A percentile compares a stretch with the other conserved stretches of the same genome.
Conservation (phyloP, 345 rosid species). For the Arabidopsis thaliana region DNA sequence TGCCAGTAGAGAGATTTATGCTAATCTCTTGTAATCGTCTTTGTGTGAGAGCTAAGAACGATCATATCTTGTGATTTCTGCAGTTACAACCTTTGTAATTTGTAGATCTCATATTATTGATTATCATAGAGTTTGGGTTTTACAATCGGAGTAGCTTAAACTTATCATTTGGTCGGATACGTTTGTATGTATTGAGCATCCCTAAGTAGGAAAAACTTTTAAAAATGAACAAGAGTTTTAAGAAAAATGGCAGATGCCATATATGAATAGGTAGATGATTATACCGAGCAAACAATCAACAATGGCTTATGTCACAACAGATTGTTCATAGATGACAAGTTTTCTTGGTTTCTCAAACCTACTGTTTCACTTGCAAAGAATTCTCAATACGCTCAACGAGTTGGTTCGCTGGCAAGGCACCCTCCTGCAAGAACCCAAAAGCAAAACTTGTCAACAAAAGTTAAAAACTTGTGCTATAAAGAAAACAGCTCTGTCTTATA, state of each 20-base stretch:
- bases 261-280: background rate
- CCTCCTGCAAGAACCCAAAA: constrained; percentile 59
- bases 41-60: no score
- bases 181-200: no score
- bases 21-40: no score
- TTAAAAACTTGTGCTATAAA: background rate
- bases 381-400: constrained; percentile 72
- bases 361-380: constrained; percentile 70
- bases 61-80: no score
- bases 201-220: no score
- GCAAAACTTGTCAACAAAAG: constrained; percentile 8
- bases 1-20: no score
- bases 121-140: no score
- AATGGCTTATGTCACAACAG: background rate
- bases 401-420: constrained; percentile 71
- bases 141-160: no score
- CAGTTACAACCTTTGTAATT: no score
- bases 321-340: constrained; percentile 10
- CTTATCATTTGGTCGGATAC: no score
- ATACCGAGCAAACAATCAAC: constrained; percentile 5
- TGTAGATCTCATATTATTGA: no score
- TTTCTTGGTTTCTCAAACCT: constrained; percentile 40
- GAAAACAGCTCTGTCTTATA: constrained; percentile 6
- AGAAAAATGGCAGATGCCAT: constrained; percentile 3
- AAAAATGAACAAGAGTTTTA: no score